These are phyloP conservation scores for Eimeria sp. DNA, from an alignment of 169 alveolate species.

Conservation along the genomic window DNA sequence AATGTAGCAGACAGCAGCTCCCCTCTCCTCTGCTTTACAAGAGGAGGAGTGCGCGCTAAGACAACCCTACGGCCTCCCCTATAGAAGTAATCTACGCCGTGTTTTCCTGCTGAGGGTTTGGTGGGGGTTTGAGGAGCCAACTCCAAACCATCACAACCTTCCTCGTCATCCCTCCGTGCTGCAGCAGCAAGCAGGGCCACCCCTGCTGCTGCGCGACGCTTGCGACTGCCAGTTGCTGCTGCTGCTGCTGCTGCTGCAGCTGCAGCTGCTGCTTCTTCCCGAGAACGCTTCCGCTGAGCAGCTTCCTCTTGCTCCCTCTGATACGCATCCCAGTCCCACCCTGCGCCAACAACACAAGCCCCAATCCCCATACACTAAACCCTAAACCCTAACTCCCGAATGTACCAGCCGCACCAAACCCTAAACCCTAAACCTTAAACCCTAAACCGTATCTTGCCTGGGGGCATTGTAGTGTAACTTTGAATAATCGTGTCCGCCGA, in stretches of 20 bases:
- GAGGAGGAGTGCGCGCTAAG: slow-evolving; percentile 34
- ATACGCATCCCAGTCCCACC: slow-evolving; percentile 81
- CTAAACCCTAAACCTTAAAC: slow-evolving; percentile 13
- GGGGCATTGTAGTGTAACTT: slow-evolving; percentile 81
- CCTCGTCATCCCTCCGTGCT: slow-evolving; percentile 25
- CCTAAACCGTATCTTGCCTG: slow-evolving; percentile 57
- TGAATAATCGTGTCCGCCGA: slow-evolving; percentile 67
- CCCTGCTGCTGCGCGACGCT: slow-evolving; percentile 64
- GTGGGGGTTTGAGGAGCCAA: slow-evolving; percentile 14
- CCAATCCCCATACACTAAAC: slow-evolving; percentile 10
- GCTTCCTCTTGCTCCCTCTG: slow-evolving; percentile 77
- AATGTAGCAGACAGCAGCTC: slow-evolving; percentile 19
- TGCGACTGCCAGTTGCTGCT: slow-evolving; percentile 9
- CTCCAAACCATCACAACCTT: neutral
- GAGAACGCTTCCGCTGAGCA: slow-evolving; percentile 76
- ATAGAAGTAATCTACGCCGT: slow-evolving; percentile 32
- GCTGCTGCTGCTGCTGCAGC: slow-evolving; percentile 68
- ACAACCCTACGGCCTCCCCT: slow-evolving; percentile 16
- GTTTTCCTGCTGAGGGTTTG: slow-evolving; percentile 16
- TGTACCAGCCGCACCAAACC: neutral
- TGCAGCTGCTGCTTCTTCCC: slow-evolving; percentile 59
- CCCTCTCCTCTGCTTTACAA: slow-evolving; percentile 9
- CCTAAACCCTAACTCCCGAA: slow-evolving; percentile 1
- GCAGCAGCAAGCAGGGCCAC: slow-evolving; percentile 44
- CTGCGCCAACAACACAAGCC: slow-evolving; percentile 11